A percentile compares a stretch with the other conserved stretches of the same genome.
phyloP scores from a whole-genome alignment of 2,329 filamentous ascomycete species.

The Neophaeococcomyces aloes region DNA sequence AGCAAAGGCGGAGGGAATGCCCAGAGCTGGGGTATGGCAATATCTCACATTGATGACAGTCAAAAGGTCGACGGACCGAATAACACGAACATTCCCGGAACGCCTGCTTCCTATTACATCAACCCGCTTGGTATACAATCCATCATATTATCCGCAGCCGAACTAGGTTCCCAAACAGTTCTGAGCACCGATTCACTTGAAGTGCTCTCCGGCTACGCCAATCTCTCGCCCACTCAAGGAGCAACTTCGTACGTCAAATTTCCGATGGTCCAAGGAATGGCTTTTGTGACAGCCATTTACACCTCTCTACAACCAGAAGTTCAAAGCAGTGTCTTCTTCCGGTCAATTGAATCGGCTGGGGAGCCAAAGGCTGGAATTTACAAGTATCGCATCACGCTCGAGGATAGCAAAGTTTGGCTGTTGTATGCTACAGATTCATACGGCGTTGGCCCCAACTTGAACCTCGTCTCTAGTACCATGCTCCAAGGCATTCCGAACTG shows the following conservation, averaged over 20 bases:
- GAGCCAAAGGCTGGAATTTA: conserved; percentile 52
- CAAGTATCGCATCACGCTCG: conserved; percentile 66
- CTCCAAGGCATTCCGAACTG: conserved; percentile 59
- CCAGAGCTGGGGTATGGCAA: conserved; percentile 63
- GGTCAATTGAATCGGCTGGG: conserved; percentile 46
- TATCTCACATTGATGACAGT: conserved; percentile 60
- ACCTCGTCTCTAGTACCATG: conserved; percentile 54
- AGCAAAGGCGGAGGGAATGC: conserved; percentile 51
- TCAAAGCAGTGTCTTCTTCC: conserved; percentile 65
- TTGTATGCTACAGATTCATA: conserved; percentile 59
- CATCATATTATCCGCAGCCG: conserved; percentile 65
- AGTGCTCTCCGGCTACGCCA: conserved; percentile 55
- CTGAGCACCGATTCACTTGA: conserved; percentile 44
- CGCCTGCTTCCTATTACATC: conserved; percentile 60
- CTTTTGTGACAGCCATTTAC: conserved; percentile 71
- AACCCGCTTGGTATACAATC: conserved; percentile 77
- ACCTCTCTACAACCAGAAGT: conserved; percentile 59
- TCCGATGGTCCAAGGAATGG: conserved; percentile 81
- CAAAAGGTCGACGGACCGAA: conserved; percentile 57
- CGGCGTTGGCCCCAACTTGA: conserved; percentile 52
- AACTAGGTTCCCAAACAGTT: conserved; percentile 53
- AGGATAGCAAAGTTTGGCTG: conserved; percentile 66
- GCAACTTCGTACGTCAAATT: conserved; percentile 57
- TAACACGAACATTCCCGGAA: conserved; percentile 40
- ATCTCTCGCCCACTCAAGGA: conserved; percentile 48